Base-by-base conservation (phyloP, 2,329 filamentous ascomycete species). In the Aspergillus latus region DNA sequence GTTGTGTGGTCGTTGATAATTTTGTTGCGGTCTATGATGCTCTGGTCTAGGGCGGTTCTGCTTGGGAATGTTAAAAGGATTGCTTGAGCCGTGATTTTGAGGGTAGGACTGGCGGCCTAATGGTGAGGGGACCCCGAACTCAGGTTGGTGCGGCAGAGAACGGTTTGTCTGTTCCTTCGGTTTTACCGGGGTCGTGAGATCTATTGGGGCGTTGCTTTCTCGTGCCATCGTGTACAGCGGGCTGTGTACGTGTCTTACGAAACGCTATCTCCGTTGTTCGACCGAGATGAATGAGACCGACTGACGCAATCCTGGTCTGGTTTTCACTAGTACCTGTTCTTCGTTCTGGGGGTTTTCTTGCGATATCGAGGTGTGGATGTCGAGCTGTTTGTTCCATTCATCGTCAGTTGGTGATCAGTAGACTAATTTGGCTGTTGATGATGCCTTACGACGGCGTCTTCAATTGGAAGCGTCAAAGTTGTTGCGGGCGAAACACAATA, bases 81-180 rank as follows among this genome's bases (percentile, higher is more conserved):
- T 68, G 60, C 72, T 78, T 66, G 67, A 74, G 63, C 59, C 56
- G 34, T 58, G 61, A 32, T 58, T 58, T 11, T 56, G 80, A 73
- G 66, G 79, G 76, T 61, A 72, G 29, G 61, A 63, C 47, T 64
- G 68, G 34, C 82, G 75, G 55, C 44, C 44, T 4, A 86, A 70
- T 13, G 83, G 81, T 59, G 82, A 85, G 1, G 84, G 76, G 63
- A 82, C 80, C 50, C 84, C 84, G 64, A 86, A 87, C 63, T 85
- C 78, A 39, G 80, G 76, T 32, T 76, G 71, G 4, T 76, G 72
- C 11, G 73, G 65, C 10, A 72, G 62, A 11, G 72, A 64, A 30
- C 71, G 64, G 37, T 66, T 67, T 15, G 49, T 47, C 43, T 52
- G 48, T 15, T 59, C 54, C 29, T 15, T 52, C 6, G 54, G 54